Base-by-base conservation (phyloP, 2,329 filamentous ascomycete species). In the Lachnellula suecica region DNA sequence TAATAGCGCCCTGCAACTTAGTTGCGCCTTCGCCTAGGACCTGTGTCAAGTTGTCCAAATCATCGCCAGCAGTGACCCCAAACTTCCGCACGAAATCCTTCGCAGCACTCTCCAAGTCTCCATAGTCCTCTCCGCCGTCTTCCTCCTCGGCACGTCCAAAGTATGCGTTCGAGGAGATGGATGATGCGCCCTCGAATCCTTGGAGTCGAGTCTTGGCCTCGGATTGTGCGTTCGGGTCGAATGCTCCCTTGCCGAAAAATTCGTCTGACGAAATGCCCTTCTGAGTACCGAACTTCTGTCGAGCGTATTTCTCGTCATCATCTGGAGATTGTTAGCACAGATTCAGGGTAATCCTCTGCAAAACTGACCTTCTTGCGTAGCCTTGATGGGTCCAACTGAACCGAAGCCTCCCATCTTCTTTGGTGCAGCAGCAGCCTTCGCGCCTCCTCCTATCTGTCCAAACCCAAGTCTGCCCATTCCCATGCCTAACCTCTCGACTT, bases 211-310 rank as follows among this genome's bases (percentile, higher is more conserved):
- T 79, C 76, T 96, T 96, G 63, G 94, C 93, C 74, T 97, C 93
- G 47, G 84, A 79, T 68, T 94, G 88, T 8, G 87, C 83, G 50
- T 79, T 79, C 34, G 92, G 85, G 68, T 99, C 92, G 71, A 86
- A 97, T 50, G 82, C 75, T 48, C 91, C 90, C 70, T 94, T 93
- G 65, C 93, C 91, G 68, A 99, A 99, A 79, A 96, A 99, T 70
- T 99, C 94, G 70, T 99, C 94, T 0, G 92, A 97, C 0, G 91
- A 97, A 62, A 99, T 99, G 63, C 89, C 89, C 78, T 97, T 97
- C 71, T 99, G 94, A 40, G 73, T 74, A 55, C 92, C 93, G 66
- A 99, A 99, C 72, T 96, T 96, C 66, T 82, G 77, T 64, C 89
- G 88, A 5, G 92, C 91, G 68, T 90, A 95, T 66, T 83, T 85